A percentile compares a stretch with the other conserved stretches of the same genome.
These are phyloP conservation scores for Candida nitratophila DNA, from an alignment of 805 yeast species.

Conservation along the genomic window DNA sequence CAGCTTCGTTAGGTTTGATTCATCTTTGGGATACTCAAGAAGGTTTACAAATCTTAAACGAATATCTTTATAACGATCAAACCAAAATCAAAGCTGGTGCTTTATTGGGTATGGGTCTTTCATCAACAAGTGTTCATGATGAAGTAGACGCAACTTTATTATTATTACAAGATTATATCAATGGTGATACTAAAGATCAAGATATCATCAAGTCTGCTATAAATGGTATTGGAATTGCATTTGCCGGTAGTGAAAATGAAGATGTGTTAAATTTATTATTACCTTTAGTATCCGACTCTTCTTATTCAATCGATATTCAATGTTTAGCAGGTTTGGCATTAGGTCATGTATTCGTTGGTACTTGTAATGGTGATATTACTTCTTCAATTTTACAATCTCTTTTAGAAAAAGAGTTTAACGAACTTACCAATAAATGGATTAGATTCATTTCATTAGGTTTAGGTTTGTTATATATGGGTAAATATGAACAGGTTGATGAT, in stretches of 20 bases:
- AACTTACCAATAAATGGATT: conserved; percentile 79
- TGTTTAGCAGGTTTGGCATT: conserved; percentile 85
- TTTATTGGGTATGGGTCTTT: conserved; percentile 87
- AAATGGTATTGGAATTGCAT: conserved; percentile 88
- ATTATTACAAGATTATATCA: conserved; percentile 67
- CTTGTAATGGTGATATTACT: conserved; percentile 90
- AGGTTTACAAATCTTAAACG: conserved; percentile 86
- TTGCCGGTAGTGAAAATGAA: conserved; percentile 88
- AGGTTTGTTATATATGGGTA: conserved; percentile 88
- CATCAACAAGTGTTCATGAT: conserved; percentile 89
- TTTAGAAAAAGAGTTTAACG: conserved; percentile 74
- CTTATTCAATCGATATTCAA: conserved; percentile 68
- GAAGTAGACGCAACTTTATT: conserved; percentile 92
- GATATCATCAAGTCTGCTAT: conserved; percentile 74
- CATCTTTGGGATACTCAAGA: conserved; percentile 87
- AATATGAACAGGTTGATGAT: conserved; percentile 89
- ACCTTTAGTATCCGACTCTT: conserved; percentile 77
- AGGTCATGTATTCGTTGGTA: conserved; percentile 93
- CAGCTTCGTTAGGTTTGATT: conserved; percentile 86
- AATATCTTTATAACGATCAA: conserved; percentile 78
- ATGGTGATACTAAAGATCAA: conserved; percentile 41
- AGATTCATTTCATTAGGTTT: conserved; percentile 87
- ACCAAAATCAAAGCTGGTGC: conserved; percentile 95
- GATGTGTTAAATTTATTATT: conserved; percentile 70
- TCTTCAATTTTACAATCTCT: conserved; percentile 87